These are phyloP conservation scores for Petrea volubilis DNA, from an alignment of 257 asterid genomes.

Conservation along the genomic window DNA sequence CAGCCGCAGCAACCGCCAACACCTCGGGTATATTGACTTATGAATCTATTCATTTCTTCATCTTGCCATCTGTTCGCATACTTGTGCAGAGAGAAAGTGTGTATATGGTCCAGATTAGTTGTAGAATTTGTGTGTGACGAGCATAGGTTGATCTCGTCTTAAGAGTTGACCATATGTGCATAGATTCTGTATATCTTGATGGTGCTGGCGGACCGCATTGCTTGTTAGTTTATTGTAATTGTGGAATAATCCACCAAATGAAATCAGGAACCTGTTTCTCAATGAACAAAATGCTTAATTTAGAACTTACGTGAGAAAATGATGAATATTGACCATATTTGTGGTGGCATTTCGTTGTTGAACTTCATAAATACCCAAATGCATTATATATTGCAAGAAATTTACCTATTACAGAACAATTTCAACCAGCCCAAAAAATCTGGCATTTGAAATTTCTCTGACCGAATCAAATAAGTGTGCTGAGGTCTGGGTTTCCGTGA, in stretches of 20 bases:
- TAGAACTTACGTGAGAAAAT: not conserved
- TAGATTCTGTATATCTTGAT: not conserved
- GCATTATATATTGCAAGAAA: not conserved
- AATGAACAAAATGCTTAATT: not conserved
- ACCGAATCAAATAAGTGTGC: not conserved
- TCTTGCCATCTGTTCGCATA: conserved; percentile 4
- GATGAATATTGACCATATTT: not conserved
- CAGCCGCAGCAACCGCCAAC: conserved; percentile 51
- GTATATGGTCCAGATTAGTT: not conserved
- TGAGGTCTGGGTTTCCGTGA: not conserved
- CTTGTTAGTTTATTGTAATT: not conserved
- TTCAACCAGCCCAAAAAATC: not conserved
- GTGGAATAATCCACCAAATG: not conserved
- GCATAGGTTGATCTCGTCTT: not conserved
- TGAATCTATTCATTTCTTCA: conserved; percentile 11
- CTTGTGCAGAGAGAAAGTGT: not conserved
- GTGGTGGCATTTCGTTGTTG: not conserved
- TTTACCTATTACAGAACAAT: not conserved
- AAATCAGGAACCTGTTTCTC: not conserved
- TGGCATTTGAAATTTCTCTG: not conserved
- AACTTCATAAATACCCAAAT: not conserved
- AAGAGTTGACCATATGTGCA: not conserved
- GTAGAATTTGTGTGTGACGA: not conserved
- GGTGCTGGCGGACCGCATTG: not conserved
- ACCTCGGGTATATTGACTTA: conserved; percentile 46